Evolutionary conservation across 495 filamentous ascomycete species (phyloP), one percentile per base, ranked within the genome.

Genomic region (Amniculicola lignicola): DNA sequence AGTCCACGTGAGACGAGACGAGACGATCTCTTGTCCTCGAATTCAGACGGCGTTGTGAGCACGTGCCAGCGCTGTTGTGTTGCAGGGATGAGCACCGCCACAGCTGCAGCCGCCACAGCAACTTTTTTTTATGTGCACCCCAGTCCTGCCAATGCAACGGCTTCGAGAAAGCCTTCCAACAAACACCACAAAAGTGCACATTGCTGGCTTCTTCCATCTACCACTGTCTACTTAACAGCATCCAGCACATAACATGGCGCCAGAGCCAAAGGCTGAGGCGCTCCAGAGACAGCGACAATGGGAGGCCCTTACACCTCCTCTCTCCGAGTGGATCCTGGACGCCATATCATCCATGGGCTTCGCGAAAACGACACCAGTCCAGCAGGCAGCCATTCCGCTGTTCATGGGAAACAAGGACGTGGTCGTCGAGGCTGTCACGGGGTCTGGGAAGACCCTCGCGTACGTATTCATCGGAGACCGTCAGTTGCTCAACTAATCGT

Each of bases 321-420:
- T 98, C n/a, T 88, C 89, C 51, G 80, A 87, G 82, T 98, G 93
- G 92, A 80, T 90, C 24, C 77, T 92, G 24, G 88, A 93, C 49
- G 92, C 90, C 29, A 80, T 95, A 55, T 75, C 81, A 22, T 82
- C 82, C 45, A 89, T 91, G 85, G 88, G 90, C 39, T 96, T 96
- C 69, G 76, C 76, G 39, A 82, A 84, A 62, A 94, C 92, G 74
- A 98, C 93, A 2, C 93, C 93, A 0, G 93, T 96, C 14, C 93
- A 98, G 69, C 88, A 90, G 19, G 91, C 87, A n/a, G 85, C 86
- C 14, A 89, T 97, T 59, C 91, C 92, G 10, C 79, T 96, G 14
- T 95, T 96, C 69, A 83, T 89, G 72, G 85, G 83, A 6, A 89
- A 97, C 70, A 96, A 96, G 63, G 93, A 97, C 72, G 91, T 97